These are phyloP conservation scores for Mastigamoeba balamuthi DNA, from an alignment of 78 protist species.

Conservation along the genomic window DNA sequence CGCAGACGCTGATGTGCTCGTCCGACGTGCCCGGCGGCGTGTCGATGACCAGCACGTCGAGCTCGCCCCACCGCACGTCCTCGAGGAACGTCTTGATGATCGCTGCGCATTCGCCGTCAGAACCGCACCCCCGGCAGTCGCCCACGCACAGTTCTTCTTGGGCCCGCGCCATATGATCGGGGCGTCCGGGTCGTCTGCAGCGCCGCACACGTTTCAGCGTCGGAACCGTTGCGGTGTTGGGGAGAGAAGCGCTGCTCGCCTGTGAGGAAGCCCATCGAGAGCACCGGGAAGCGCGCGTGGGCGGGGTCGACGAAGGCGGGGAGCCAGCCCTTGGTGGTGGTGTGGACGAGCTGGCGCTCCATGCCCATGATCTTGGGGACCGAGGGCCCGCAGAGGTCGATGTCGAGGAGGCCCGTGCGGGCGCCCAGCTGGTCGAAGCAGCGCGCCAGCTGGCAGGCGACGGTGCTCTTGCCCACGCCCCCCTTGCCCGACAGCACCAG, in stretches of 20 bases:
- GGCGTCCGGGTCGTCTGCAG: conserved; percentile 39
- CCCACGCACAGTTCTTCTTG: conserved; percentile 47
- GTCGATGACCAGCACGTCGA: conserved; percentile 79
- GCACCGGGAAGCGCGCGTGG: conserved; percentile 74
- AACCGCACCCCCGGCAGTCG: neutral
- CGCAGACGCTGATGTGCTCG: conserved; percentile 69
- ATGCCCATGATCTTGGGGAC: conserved; percentile 68
- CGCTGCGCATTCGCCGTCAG: conserved; percentile 6
- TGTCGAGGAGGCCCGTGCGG: conserved; percentile 80
- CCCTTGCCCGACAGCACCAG: conserved; percentile 97
- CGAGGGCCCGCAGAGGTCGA: conserved; percentile 83
- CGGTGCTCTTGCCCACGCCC: conserved; percentile 83
- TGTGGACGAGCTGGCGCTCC: conserved; percentile 32
- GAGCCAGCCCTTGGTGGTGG: conserved; percentile 64
- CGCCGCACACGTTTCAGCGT: too few species aligned
- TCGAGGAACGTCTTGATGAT: conserved; percentile 69
- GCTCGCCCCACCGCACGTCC: conserved; percentile 72
- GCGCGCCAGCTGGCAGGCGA: conserved; percentile 27
- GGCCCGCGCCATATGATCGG: conserved; percentile 95
- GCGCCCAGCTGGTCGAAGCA: conserved; percentile 14
- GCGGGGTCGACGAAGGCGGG: conserved; percentile 60
- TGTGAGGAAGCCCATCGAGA: conserved; percentile 89
- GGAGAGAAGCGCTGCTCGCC: too few species aligned
- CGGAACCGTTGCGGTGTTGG: too few species aligned
- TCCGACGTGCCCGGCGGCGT: conserved; percentile 92